Conservation (phyloP, 306 rosid species). For the Cyclanthera cordifolia region DNA sequence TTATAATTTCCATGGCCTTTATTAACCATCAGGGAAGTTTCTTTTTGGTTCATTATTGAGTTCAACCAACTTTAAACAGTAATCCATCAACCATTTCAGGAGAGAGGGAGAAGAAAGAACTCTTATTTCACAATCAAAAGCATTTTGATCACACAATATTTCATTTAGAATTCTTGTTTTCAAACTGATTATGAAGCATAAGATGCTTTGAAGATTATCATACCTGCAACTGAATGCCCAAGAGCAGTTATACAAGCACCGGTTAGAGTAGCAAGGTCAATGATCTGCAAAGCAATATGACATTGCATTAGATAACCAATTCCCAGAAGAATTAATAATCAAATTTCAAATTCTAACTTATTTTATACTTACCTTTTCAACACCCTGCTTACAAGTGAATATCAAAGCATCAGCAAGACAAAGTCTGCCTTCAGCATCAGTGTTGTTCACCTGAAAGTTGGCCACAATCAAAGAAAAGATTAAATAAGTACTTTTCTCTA, state of each 20-base stretch:
- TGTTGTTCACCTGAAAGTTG: slow-evolving; percentile 69
- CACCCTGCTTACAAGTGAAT: slow-evolving; percentile 91
- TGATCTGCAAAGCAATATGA: slow-evolving; percentile 40
- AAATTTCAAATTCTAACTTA: background rate
- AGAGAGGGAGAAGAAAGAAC: background rate
- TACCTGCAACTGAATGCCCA: slow-evolving; percentile 93
- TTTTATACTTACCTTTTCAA: slow-evolving; percentile 54
- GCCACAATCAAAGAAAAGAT: background rate
- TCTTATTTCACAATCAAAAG: background rate
- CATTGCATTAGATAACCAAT: slow-evolving; percentile 17
- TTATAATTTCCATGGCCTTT: too few relatives aligned
- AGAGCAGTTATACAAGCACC: slow-evolving; percentile 86
- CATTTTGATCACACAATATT: background rate
- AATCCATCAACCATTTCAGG: background rate
- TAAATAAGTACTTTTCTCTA: background rate
- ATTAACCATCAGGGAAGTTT: too few relatives aligned
- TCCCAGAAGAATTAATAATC: background rate
- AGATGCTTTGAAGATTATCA: background rate
- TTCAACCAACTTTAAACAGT: too few relatives aligned
- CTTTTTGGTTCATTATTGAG: too few relatives aligned
- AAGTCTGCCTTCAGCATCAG: slow-evolving; percentile 99
- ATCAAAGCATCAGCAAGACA: slow-evolving; percentile 90
- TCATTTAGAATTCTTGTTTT: background rate
- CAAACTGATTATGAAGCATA: background rate
- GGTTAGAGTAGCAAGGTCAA: slow-evolving; percentile 91